Base-by-base conservation (phyloP, 805 yeast species). In the Sugiyamaella smithiae region DNA sequence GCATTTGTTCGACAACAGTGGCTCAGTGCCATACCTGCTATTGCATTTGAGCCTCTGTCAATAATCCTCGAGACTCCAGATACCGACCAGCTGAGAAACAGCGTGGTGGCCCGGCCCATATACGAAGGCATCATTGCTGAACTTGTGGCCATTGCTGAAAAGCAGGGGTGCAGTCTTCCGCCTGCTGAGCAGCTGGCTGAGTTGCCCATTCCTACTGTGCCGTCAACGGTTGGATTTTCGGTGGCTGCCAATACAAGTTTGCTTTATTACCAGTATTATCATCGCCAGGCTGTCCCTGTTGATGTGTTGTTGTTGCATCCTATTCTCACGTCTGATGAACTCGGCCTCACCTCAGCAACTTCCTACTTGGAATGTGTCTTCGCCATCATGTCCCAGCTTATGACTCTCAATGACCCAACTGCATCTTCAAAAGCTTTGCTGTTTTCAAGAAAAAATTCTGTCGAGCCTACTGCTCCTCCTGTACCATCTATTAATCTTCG, bases 341-440 rank as follows among this genome's bases (percentile, higher is more conserved):
- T 40, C 6, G 40, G 38, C 12, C 37, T 40, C 24, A 16, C 31
- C 26, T 19, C 43, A 16, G 24, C 45, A 9, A 88, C 97, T 0
- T 97, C 97, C 1, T 90, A 90, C 64, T 72, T 90, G 64, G 97
- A 90, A 68, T 87, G 87, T 57, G 69, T 88, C 49, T 90, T 88
- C 63, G 88, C 96, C 5, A 56, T 61, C 46, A 47, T 62, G 52
- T 54, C 59, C 33, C 79, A 59, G 71, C 72, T 53, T 48, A 60
- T 53, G 59, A 63, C 54, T 5, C 22, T 49, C 9, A 45, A 43
- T 25, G 46, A 47, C 9, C 37, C 38, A 3, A n/a, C 38, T 19
- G 9, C 29, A 8, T 19, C 42, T 23, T 20, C 32, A 7, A 19
- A 28, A 23, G 22, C 45, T 12, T 12, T 29, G 16, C 36, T 52